Base-by-base conservation (phyloP, 805 yeast species). In the Saccharomycopsis sp. region DNA sequence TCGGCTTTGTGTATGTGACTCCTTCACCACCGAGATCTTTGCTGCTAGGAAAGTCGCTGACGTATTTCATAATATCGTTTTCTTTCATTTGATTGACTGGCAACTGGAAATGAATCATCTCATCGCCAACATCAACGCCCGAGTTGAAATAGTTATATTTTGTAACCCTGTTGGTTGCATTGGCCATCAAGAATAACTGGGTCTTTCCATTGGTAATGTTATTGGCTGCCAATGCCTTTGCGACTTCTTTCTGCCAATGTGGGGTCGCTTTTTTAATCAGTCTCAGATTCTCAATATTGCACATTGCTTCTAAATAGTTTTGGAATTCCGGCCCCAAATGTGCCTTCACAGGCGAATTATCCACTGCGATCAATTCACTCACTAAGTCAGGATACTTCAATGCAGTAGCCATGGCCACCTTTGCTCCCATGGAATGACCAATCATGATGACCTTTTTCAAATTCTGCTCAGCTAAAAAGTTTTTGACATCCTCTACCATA, bases 401-500 rank as follows among this genome's bases (percentile, higher is more conserved):
- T 0, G 79, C 68, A 1, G 74, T 73, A 52, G 75, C 57, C 77
- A 83, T 75, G 0, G 80, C 80, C 0, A 79, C 75, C 64, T 81
- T 82, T 2, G 84, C 86, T 1, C 88, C 88, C 80, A 83, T 77
- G 18, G 84, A 81, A 64, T 79, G 84, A 0, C 87, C 87, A 12
- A 76, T 58, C 2, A 77, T 54, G 44, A 73, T 66, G 2, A 74
- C 68, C 14, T 71, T 70, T 55, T 66, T 62, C 20, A 74, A 68
- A 41, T 64, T 57, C 15, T 65, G 60, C 12, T 67, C 64, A 40
- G 70, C 62, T 1, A 79, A 61, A 54, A 74, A 74, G 46, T 65
- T 62, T 2, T 70, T 64, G 2, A 80, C 70, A 64, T 81, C 85
- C 2, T 65, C 59, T 1, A 79, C 74, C 71, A 79, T 64, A 3